Conservation (phyloP, 352 stramenopile genomes). For the Phytophthora pistaciae region DNA sequence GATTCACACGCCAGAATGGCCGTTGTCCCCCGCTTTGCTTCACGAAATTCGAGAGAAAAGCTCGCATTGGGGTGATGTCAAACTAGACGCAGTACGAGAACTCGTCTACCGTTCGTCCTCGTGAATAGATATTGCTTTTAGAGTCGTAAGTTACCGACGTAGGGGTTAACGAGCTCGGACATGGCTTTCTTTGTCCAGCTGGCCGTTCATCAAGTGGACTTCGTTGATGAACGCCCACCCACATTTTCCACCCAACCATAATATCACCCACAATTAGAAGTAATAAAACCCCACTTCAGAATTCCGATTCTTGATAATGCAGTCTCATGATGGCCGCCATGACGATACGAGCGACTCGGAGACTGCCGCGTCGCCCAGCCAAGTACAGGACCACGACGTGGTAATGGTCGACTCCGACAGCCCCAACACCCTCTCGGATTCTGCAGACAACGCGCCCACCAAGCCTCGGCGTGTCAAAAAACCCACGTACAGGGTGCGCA, state of each 20-base stretch:
- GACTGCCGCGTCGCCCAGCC: neutral
- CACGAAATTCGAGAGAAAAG: conserved; percentile 51
- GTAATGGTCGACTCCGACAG: conserved; percentile 8
- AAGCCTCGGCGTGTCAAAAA: conserved; percentile 26
- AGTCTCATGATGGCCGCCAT: neutral
- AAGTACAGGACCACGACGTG: conserved; percentile 17
- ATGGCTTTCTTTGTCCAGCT: too few species aligned
- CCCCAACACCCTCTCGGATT: conserved; percentile 1
- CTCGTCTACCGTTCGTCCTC: conserved; percentile 18
- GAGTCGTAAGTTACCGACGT: too few species aligned
- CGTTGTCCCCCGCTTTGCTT: conserved; percentile 30
- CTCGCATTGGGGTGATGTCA: conserved; percentile 51
- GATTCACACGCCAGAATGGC: conserved; percentile 22
- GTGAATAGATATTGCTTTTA: neutral
- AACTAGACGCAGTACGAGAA: conserved; percentile 37
- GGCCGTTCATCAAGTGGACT: too few species aligned
- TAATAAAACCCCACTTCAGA: conserved; percentile 2
- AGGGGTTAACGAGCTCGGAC: too few species aligned
- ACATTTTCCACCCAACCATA: too few species aligned
- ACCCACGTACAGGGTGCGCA: conserved; percentile 31
- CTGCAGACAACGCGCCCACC: conserved; percentile 13
- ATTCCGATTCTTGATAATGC: neutral
- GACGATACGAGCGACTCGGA: conserved; percentile 11
- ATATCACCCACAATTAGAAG: neutral
- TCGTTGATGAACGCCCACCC: too few species aligned